Percentiles rank a stretch among this genome's conserved stretches.
These are phyloP conservation scores for Begonia fuchsioides DNA, from an alignment of 306 rosid species.

Conservation along the genomic window DNA sequence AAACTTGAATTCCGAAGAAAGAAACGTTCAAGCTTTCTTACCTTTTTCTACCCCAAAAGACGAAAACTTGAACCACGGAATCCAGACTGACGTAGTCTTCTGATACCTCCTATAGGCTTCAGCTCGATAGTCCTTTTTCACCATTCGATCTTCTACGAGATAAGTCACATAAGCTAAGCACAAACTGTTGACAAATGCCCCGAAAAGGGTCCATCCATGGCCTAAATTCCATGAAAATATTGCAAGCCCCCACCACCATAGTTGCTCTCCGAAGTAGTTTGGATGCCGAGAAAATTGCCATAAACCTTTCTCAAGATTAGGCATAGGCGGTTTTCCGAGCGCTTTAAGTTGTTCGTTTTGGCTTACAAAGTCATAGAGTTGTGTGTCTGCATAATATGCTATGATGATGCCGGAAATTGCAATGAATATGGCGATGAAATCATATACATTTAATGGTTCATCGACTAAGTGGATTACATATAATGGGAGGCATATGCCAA, in stretches of 20 bases:
- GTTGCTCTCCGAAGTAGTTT: slow-evolving; percentile 76
- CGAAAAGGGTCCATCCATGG: slow-evolving; percentile 49
- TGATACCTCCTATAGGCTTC: slow-evolving; percentile 67
- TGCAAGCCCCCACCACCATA: slow-evolving; percentile 96
- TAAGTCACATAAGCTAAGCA: slow-evolving; percentile 76
- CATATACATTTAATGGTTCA: slow-evolving; percentile 46
- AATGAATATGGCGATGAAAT: slow-evolving; percentile 37
- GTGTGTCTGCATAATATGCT: slow-evolving; percentile 79
- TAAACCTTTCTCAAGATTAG: slow-evolving; percentile 54
- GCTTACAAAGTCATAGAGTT: slow-evolving; percentile 49
- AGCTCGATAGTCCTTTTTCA: slow-evolving; percentile 51
- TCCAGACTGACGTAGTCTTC: slow-evolving; percentile 78
- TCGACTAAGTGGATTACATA: slow-evolving; percentile 49
- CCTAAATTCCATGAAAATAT: slow-evolving; percentile 68
- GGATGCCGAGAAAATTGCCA: slow-evolving; percentile 82
- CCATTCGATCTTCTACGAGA: slow-evolving; percentile 76
- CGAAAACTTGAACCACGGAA: slow-evolving; percentile 65
- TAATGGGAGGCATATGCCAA: slow-evolving; percentile 61
- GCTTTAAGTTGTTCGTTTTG: slow-evolving; percentile 41
- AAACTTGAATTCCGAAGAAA: too few relatives aligned
- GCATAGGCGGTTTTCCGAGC: slow-evolving; percentile 33
- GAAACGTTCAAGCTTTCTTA: slow-evolving; percentile 18
- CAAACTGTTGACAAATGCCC: slow-evolving; percentile 48
- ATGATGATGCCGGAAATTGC: slow-evolving; percentile 45
- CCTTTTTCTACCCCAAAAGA: slow-evolving; percentile 27